Percentiles rank a stretch among this genome's conserved stretches.
Evolutionary conservation across 75 land plant species (phyloP).

Genomic region (Selaginella moellendorffii): DNA sequence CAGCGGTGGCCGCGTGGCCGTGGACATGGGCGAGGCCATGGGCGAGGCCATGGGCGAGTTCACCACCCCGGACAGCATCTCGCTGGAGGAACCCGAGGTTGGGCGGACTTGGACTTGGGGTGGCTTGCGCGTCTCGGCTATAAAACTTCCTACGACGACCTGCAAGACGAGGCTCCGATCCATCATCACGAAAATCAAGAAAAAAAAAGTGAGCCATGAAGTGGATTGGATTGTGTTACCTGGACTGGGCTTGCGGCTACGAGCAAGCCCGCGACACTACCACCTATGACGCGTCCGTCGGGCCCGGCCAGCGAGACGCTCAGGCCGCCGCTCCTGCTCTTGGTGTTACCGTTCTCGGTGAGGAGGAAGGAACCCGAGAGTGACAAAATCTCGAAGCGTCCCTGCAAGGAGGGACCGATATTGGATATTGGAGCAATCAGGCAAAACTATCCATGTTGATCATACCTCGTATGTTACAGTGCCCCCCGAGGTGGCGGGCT

Average conservation of each 20-base stretch:
- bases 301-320: constrained; percentile 75
- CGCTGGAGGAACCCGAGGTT: not conserved
- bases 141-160: not conserved
- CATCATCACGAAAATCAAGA: no score
- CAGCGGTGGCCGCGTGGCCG: not conserved
- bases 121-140: not conserved
- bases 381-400: constrained; percentile 83
- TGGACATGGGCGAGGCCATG: no score
- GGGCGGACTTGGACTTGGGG: not conserved
- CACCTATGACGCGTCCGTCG: constrained; percentile 90
- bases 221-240: no score
- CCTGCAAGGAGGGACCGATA: constrained; percentile 46
- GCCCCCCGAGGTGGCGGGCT: constrained; percentile 68
- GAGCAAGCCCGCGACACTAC: constrained; percentile 77
- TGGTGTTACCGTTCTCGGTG: constrained; percentile 39
- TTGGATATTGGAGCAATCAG: no score
- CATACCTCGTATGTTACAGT: constrained; percentile 85
- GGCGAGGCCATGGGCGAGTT: not conserved
- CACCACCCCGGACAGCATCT: not conserved
- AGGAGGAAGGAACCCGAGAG: constrained; percentile 79
- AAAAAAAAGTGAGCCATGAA: no score
- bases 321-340: constrained; percentile 72
- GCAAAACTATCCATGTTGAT: no score
- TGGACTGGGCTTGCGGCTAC: constrained; percentile 87
- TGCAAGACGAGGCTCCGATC: no score